A percentile compares a stretch with the other conserved stretches of the same genome.
Evolutionary conservation across 2,329 filamentous ascomycete genomes (phyloP).

Genomic region (Talaromyces islandicus): DNA sequence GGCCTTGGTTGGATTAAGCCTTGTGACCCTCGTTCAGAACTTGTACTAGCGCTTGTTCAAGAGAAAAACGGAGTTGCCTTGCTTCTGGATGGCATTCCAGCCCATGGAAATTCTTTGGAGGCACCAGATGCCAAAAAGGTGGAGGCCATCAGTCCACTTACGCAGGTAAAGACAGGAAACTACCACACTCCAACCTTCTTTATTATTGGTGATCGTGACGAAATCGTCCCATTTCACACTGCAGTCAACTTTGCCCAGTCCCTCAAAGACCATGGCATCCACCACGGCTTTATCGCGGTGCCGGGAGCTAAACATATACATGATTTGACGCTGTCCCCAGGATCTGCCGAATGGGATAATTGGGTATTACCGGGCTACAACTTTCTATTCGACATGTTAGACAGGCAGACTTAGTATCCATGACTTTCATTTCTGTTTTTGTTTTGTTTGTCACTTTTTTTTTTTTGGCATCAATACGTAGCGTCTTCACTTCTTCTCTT

Average conservation of each 20-base stretch:
- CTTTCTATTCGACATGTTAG: background rate
- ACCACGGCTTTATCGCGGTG: background rate
- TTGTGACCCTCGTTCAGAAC: slow-evolving; percentile 30
- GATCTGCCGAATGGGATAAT: background rate
- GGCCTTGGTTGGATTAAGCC: slow-evolving; percentile 14
- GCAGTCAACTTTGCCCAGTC: background rate
- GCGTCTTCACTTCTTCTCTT: no score
- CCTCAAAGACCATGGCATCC: background rate
- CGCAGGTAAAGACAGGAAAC: background rate
- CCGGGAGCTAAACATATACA: background rate
- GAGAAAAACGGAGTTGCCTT: slow-evolving; percentile 26
- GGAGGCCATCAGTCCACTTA: background rate
- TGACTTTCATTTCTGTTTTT: background rate
- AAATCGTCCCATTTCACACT: slow-evolving; percentile 13
- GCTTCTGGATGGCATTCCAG: background rate
- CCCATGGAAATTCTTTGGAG: background rate
- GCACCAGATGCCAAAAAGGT: background rate
- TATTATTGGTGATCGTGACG: slow-evolving; percentile 15
- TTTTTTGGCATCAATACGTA: no score
- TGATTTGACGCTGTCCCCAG: background rate
- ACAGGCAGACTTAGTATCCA: background rate
- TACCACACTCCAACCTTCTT: slow-evolving; percentile 17
- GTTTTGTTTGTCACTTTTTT: background rate
- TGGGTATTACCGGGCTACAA: background rate
- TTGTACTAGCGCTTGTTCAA: slow-evolving; percentile 42